Evolutionary conservation across 2,329 filamentous ascomycete genomes (phyloP), one percentile per base, ranked within the genome.

Genomic region (Delphinella strobiligena): DNA sequence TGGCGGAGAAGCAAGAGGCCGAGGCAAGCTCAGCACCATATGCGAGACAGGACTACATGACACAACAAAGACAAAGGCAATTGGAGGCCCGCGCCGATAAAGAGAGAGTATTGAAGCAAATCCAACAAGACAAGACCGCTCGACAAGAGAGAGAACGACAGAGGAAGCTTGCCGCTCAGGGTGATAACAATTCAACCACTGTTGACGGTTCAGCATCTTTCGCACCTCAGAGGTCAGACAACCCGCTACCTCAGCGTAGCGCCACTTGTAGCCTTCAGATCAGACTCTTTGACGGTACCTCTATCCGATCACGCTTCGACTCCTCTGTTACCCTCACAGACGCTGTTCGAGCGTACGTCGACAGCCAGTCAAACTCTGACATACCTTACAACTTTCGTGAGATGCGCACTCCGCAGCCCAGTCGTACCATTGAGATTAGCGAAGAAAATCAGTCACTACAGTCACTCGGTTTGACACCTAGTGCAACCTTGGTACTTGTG

Each of bases 201-300:
- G 22, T 27, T 27, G 22, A 27, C 12, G 57, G 60, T 43, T 36
- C 53, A 49, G 27, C 58, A 54, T 46, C 51, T 49, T 42, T 63
- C 63, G 50, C 52, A 56, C 12, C 51, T 34, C 40, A 44, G 27
- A 38, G 29, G 19, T 31, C 32, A 4, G 36, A 33, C 16, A 34
- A 17, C 4, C 15, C 36, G 2, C 31, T 31, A 3, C 40, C 41
- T 16, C 16, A 19, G 19, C 17, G 24, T 16, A 32, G 17, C 4
- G 22, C n/a, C 11, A 22, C 35, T 12, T 59, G 56, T 38, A 43
- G 46, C 14, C 64, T 95, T 1, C 85, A 91, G 51, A 74, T 94
- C 14, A 75, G 88, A 5, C 67, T 94, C 0, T 82, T 93, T 41
- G 86, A 95, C 54, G 89, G 89, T 8, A 80, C 78, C 9, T 87